Evolutionary conservation across 2,329 filamentous ascomycete genomes (phyloP).

Genomic region (Phialocephala sp.): DNA sequence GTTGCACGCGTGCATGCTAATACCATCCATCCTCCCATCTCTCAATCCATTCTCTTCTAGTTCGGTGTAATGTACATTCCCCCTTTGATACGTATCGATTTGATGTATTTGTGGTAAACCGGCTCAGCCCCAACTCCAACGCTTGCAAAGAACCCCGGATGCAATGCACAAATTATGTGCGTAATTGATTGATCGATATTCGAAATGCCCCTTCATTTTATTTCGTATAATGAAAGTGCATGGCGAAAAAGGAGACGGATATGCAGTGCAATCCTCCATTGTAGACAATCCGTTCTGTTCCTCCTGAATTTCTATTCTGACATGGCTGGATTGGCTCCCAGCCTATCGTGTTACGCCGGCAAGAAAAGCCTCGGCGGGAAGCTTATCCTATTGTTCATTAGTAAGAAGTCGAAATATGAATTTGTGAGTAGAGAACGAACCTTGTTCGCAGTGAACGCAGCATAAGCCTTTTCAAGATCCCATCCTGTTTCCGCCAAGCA

Average conservation of each 20-base stretch:
- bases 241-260: not conserved
- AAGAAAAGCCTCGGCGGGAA: slow-evolving; percentile 57
- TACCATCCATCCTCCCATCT: not conserved
- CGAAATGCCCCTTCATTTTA: not conserved
- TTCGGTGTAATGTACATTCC: not conserved
- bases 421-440: slow-evolving; percentile 51
- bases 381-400: slow-evolving; percentile 45
- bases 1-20: not conserved
- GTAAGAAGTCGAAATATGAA: slow-evolving; percentile 14
- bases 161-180: slow-evolving; percentile 3
- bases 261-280: not conserved
- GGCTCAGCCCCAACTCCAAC: slow-evolving; percentile 4
- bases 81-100: not conserved
- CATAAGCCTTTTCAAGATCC: slow-evolving; percentile 77
- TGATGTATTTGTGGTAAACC: not conserved
- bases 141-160: slow-evolving; percentile 6
- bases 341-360: slow-evolving; percentile 15
- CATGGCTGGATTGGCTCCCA: not conserved
- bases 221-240: not conserved
- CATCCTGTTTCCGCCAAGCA: slow-evolving; percentile 81
- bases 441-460: slow-evolving; percentile 77
- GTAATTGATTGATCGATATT: not conserved
- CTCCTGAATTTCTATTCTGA: not conserved
- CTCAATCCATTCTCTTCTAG: not conserved
- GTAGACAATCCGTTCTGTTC: not conserved